These are phyloP conservation scores for Serendipita sp. DNA, from an alignment of 768 basidiomycete species.

Conservation along the genomic window DNA sequence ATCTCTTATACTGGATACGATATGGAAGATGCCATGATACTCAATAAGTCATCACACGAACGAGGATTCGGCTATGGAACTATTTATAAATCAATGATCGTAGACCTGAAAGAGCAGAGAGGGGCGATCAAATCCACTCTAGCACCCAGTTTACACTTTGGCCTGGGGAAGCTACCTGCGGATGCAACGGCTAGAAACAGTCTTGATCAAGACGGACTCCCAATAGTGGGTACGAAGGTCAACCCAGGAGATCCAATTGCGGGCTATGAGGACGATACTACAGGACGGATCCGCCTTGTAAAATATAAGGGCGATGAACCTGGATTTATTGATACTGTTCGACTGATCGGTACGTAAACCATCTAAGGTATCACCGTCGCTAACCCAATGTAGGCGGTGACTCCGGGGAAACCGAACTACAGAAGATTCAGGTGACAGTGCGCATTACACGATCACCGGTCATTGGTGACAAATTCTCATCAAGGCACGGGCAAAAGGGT, in stretches of 20 bases:
- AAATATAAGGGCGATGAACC: constrained; percentile 96
- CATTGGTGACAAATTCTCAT: constrained; percentile 99
- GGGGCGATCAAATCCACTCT: constrained; percentile 42
- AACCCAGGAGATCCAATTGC: constrained; percentile 64
- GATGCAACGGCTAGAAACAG: constrained; percentile 35
- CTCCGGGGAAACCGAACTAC: constrained; percentile 69
- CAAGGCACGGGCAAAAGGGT: constrained; percentile 97
- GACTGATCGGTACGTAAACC: constrained; percentile 53
- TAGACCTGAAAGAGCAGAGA: constrained; percentile 71
- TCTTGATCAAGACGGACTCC: constrained; percentile 74
- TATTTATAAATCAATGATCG: constrained; percentile 84
- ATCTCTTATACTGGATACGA: constrained; percentile 99
- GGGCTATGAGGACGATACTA: constrained; percentile 76
- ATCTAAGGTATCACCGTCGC: background rate
- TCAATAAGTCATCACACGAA: constrained; percentile 97
- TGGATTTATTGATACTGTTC: constrained; percentile 79
- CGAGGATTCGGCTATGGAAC: constrained; percentile 95
- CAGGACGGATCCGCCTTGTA: constrained; percentile 63
- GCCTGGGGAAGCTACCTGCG: constrained; percentile 46
- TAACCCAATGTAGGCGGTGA: constrained; percentile 47
- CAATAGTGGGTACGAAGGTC: constrained; percentile 54
- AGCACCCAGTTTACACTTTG: constrained; percentile 73
- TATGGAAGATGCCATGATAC: constrained; percentile 99
- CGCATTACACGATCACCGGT: constrained; percentile 89
- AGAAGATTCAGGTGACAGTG: constrained; percentile 85